Base-by-base conservation (phyloP, 345 rosid genomes). In the Luvunga scandens region DNA sequence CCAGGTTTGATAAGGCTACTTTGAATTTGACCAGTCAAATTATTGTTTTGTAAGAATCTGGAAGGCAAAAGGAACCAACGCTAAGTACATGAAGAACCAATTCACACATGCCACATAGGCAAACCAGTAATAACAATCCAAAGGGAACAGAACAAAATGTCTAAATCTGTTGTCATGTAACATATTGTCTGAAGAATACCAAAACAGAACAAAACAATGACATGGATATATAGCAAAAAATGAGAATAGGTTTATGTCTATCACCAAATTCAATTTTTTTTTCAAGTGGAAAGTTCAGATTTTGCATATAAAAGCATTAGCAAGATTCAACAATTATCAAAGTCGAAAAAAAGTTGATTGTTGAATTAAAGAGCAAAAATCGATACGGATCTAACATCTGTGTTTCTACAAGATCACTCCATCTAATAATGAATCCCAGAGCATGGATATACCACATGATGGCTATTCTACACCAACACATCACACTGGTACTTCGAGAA, bases 31-130 rank as follows among this genome's bases (percentile, higher is more conserved):
- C 99, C 97, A 2, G 94, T 90, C 79, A 96, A 86, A 80, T 91
- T 91, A 80, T 96, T 96, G 91, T 94, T 93, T 80, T 96, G 94
- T 73, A 96, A 82, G 84, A 86, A 92, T 76, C 99, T 96, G 89
- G 62, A 79, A 78, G 66, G 68, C 69, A 77, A 14, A 68, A 71
- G 33, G 69, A 79, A 77, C 25, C 24, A n/a, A 24, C 10, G 77
- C 77, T 69, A 79, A 75, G 67, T 71, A 24, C 33, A 67, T 72
- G 27, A 39, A 64, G 36, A 71, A 71, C 62, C 61, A 81, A 81
- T 66, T 36, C 53, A 27, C 62, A 53, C 22, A 25, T 77, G 25
- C 7, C 71, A 66, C 57, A 68, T 66, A 4, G 61, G 9, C 64
- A 77, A 68, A 68, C 50, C 36, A 14, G 22, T 42, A 6, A 67